Evolutionary conservation across 495 filamentous ascomycete genomes (phyloP), one percentile per base, ranked within the genome.

Genomic region (Lichina pygmaea): DNA sequence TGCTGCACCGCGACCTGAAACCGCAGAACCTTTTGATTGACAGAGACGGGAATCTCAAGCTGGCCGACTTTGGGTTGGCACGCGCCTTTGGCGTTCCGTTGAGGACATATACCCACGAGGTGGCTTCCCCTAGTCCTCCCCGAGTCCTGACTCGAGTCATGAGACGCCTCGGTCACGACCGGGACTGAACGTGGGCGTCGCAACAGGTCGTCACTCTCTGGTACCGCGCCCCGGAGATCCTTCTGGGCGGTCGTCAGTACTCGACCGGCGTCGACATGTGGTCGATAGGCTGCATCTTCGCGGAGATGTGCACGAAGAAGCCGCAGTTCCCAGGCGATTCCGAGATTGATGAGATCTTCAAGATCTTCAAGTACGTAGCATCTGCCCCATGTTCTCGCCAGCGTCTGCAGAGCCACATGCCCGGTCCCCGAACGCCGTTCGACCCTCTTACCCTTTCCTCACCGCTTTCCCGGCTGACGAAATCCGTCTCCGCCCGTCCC

Each of bases 301-400:
- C 91, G 11, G 89, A 99, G 62, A 95, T 99, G 91, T 93, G 85
- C 67, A 99, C 91, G 12, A 78, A 84, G 54, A 95, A 94, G 62
- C 86, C 89, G 6, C 64, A 95, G 10, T 95, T 99, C 68, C 89
- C 89, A 30, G 89, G 89, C 36, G 91, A 99, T 58, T 93, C 85
- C 2, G 89, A 99, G 58, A 95, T 99, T 61, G 89, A 99, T 53
- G 91, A 99, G 64, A 95, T 99, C 53, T 95, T 95, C 68, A 95
- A 93, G 63, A 99, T 95, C 53, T 99, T 99, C 75, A 71, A 77
- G 84, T 89, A 63, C 52, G 73, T 60, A 43, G 40, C 31, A 37
- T 34, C 24, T 48, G 24, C 24, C 34, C 16, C 24, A 13, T 45
- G 8, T 13, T 24, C 24, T 24, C 24, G 4, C 24, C 24, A 24